A percentile compares a stretch with the other conserved stretches of the same genome.
These are phyloP conservation scores for Komagataella mondaviorum DNA, from an alignment of 805 yeast genomes.

Conservation along the genomic window DNA sequence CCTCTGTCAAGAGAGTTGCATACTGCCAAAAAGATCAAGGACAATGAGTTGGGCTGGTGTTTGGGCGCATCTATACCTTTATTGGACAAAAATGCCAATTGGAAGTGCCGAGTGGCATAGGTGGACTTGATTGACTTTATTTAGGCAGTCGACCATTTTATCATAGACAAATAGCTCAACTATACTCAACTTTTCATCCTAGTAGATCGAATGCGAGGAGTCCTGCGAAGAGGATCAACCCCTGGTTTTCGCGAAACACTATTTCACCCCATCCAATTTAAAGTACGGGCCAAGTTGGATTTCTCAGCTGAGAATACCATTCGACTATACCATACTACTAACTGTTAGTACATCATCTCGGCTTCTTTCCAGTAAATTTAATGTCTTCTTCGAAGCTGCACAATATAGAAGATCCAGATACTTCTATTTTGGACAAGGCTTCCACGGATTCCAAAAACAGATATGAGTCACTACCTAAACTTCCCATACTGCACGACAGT, in stretches of 20 bases:
- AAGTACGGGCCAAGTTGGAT: not conserved
- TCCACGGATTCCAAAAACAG: not conserved
- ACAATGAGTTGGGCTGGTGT: slow-evolving; percentile 97
- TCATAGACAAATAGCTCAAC: not conserved
- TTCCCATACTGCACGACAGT: slow-evolving; percentile 15
- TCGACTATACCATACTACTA: not conserved
- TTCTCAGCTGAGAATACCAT: not conserved
- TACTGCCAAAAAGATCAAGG: slow-evolving; percentile 82
- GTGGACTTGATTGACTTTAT: slow-evolving; percentile 4
- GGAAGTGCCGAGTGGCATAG: slow-evolving; percentile 48
- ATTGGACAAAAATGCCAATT: slow-evolving; percentile 49
- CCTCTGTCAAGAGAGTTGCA: slow-evolving; percentile 81
- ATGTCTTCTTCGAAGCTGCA: not conserved
- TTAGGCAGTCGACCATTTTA: not conserved
- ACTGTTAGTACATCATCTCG: not conserved
- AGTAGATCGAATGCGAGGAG: no score
- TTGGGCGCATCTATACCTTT: slow-evolving; percentile 93
- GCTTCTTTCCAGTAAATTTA: not conserved
- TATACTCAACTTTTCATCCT: not conserved
- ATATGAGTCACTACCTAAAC: slow-evolving; percentile 7
- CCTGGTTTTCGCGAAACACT: not conserved
- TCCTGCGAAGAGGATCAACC: not conserved
- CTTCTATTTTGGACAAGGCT: not conserved
- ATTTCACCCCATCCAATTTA: not conserved
- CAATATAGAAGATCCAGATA: not conserved